Evolutionary conservation across 495 filamentous ascomycete genomes (phyloP).

Genomic region (Halenospora varia): DNA sequence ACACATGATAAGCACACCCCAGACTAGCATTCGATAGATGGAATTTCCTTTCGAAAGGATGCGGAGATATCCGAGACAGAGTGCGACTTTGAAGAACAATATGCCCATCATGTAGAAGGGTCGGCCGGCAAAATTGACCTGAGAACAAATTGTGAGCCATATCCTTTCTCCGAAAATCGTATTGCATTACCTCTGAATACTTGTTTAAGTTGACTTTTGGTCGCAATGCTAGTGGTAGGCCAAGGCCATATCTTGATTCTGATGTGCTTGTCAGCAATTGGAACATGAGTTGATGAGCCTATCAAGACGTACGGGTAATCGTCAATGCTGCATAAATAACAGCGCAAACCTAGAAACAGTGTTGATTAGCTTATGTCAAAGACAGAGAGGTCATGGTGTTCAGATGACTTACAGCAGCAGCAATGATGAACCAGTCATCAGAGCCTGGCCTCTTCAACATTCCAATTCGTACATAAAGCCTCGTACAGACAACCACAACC

Average conservation of each 20-base stretch:
- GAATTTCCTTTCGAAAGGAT: slow-evolving; percentile 43
- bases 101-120: slow-evolving; percentile 58
- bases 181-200: too few species aligned
- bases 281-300: background rate
- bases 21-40: slow-evolving; percentile 44
- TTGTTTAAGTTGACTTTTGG: background rate
- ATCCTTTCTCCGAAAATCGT: too few species aligned
- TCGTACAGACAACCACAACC: background rate
- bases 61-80: slow-evolving; percentile 53
- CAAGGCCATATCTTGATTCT: background rate
- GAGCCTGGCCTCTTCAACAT: background rate
- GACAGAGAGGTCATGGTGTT: background rate
- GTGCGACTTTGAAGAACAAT: slow-evolving; percentile 54
- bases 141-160: too few species aligned
- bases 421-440: background rate
- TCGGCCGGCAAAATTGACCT: slow-evolving; percentile 50
- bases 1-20: slow-evolving; percentile 4
- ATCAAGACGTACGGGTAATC: background rate
- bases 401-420: background rate
- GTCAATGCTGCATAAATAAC: background rate
- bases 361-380: background rate
- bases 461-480: background rate
- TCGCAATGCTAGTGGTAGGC: background rate
- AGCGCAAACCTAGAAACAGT: background rate
- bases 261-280: background rate